Conservation (phyloP, 805 yeast species). For the Komagataella populi region DNA sequence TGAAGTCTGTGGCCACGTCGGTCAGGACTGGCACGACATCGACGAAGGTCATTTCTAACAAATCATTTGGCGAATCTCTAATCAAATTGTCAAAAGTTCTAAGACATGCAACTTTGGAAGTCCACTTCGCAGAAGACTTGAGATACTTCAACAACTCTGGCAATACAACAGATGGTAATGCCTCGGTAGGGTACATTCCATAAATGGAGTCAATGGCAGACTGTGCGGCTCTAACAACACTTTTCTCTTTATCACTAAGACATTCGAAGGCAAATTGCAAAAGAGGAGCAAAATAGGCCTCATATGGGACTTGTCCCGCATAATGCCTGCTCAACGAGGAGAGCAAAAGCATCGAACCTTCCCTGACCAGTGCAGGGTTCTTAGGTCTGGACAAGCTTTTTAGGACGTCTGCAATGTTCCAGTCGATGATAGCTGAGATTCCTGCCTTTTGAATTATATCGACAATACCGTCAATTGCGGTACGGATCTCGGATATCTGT, state of each 20-base stretch:
- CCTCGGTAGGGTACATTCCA: conserved; percentile 64
- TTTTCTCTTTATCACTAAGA: conserved; percentile 76
- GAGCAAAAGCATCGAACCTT: conserved; percentile 54
- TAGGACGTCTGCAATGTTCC: conserved; percentile 53
- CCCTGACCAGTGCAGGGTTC: conserved; percentile 62
- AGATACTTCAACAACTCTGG: conserved; percentile 48
- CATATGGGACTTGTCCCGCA: conserved; percentile 59
- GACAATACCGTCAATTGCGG: conserved; percentile 39
- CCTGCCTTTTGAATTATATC: conserved; percentile 33
- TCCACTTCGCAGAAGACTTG: conserved; percentile 4
- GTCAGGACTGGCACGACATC: conserved; percentile 74
- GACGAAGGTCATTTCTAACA: conserved; percentile 70
- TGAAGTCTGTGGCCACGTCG: conserved; percentile 87
- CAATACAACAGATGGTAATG: conserved; percentile 58
- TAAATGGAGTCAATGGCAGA: conserved; percentile 58
- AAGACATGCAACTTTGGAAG: conserved; percentile 24
- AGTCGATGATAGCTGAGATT: conserved; percentile 35
- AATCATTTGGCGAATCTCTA: conserved; percentile 73
- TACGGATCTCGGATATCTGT: conserved; percentile 39
- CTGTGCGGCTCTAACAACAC: conserved; percentile 80
- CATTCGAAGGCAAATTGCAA: conserved; percentile 56
- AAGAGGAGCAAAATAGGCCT: conserved; percentile 56
- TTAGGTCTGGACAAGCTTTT: conserved; percentile 61
- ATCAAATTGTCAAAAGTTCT: conserved; percentile 59
- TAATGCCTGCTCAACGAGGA: conserved; percentile 41